Evolutionary conservation across 1,139 yeast species (phyloP).

Genomic region (Taphrina communis): DNA sequence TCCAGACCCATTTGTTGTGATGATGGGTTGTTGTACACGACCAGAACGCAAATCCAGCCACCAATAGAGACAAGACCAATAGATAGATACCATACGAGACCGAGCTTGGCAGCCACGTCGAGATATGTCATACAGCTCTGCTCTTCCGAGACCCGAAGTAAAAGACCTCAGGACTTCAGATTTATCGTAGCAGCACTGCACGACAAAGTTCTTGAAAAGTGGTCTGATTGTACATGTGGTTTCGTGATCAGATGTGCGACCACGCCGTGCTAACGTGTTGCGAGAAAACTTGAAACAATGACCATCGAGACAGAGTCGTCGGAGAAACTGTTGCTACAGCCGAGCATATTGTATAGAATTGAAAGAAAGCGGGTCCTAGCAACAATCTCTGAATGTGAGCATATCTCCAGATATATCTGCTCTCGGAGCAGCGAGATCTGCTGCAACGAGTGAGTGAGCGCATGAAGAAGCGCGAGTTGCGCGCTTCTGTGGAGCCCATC

Average conservation of each 20-base stretch:
- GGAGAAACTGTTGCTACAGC: too few species aligned
- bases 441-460: too few species aligned
- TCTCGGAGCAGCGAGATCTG: too few species aligned
- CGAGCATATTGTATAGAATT: too few species aligned
- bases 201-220: too few species aligned
- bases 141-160: not conserved
- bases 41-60: constrained; percentile 15
- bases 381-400: too few species aligned
- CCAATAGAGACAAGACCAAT: constrained; percentile 8
- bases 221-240: not conserved
- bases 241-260: constrained; percentile 4
- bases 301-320: not conserved
- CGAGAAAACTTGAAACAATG: not conserved
- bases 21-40: constrained; percentile 9
- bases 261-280: not conserved
- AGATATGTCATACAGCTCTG: not conserved
- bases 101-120: constrained; percentile 2
- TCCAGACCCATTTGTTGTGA: not conserved
- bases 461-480: too few species aligned
- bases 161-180: too few species aligned
- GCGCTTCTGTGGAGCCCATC: not conserved
- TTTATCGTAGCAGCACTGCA: too few species aligned
- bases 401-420: too few species aligned
- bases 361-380: too few species aligned
- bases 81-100: constrained; percentile 13